Conservation (phyloP, 2,329 filamentous ascomycete genomes). For the Dactylellina cionopaga region DNA sequence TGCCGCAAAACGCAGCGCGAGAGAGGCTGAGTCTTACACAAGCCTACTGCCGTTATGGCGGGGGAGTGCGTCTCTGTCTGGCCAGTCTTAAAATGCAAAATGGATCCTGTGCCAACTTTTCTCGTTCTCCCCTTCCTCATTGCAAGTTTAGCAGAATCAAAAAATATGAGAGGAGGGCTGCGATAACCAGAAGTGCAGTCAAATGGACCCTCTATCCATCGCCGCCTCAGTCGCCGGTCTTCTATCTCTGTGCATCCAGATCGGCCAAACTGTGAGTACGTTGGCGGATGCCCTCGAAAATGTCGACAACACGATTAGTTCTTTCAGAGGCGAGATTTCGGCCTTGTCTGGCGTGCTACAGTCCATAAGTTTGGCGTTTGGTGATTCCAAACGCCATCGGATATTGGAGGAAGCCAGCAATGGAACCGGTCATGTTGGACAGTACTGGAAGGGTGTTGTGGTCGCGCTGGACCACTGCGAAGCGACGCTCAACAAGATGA, state of each 20-base stretch:
- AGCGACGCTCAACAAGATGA: constrained; percentile 41
- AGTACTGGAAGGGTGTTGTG: constrained; percentile 49
- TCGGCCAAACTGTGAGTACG: constrained; percentile 44
- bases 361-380: constrained; percentile 38
- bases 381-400: constrained; percentile 27
- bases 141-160: background rate
- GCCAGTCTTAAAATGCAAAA: constrained; percentile 40
- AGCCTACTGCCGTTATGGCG: background rate
- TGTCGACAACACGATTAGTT: constrained; percentile 46
- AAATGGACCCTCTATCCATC: constrained; percentile 51
- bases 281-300: constrained; percentile 41
- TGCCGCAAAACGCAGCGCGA: background rate
- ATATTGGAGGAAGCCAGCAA: constrained; percentile 40
- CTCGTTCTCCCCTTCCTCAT: background rate
- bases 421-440: constrained; percentile 44
- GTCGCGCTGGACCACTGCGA: constrained; percentile 38
- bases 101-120: constrained; percentile 31
- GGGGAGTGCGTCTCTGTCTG: background rate
- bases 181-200: constrained; percentile 40
- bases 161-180: constrained; percentile 16
- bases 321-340: constrained; percentile 44
- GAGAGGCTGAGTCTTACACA: constrained; percentile 35
- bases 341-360: constrained; percentile 34
- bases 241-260: constrained; percentile 39
- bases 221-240: constrained; percentile 42